Evolutionary conservation across 225 moss, liverwort and hornwort species (phyloP).

Genomic region (Polytrichum commune): DNA sequence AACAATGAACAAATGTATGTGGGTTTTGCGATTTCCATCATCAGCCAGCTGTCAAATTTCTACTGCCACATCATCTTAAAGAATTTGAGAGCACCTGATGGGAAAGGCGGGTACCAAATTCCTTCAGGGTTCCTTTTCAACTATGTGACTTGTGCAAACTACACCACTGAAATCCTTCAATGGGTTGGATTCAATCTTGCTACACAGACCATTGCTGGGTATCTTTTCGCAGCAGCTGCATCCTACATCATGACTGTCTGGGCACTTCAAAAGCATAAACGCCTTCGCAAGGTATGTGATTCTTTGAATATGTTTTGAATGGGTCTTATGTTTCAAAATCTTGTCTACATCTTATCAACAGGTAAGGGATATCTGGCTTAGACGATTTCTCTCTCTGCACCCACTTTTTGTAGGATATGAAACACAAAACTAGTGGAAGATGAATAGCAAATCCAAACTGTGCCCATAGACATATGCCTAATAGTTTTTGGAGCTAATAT

Average conservation of each 20-base stretch:
- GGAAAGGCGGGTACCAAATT: slow-evolving; percentile 69
- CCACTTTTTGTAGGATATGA: too few species aligned
- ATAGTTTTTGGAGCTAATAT: too few species aligned
- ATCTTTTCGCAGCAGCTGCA: slow-evolving; percentile 54
- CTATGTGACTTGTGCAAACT: slow-evolving; percentile 76
- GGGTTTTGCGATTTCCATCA: slow-evolving; percentile 48
- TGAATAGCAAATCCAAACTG: too few species aligned
- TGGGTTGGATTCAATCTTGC: slow-evolving; percentile 91
- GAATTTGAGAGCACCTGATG: slow-evolving; percentile 47
- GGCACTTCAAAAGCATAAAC: slow-evolving; percentile 83
- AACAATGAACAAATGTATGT: slow-evolving; percentile 56
- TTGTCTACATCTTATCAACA: neutral
- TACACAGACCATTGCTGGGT: slow-evolving; percentile 76
- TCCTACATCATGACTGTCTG: slow-evolving; percentile 83
- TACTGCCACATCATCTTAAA: slow-evolving; percentile 74
- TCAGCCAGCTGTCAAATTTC: slow-evolving; percentile 66
- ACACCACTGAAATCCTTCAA: slow-evolving; percentile 79
- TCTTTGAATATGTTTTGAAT: neutral
- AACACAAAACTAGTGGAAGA: too few species aligned
- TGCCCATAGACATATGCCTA: too few species aligned
- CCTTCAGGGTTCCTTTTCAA: slow-evolving; percentile 80
- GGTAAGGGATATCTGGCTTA: too few species aligned
- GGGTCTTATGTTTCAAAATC: neutral
- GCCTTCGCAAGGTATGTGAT: slow-evolving; percentile 54
- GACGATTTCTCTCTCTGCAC: too few species aligned